Base-by-base conservation (phyloP, 345 rosid genomes). In the Lepidium sativum region DNA sequence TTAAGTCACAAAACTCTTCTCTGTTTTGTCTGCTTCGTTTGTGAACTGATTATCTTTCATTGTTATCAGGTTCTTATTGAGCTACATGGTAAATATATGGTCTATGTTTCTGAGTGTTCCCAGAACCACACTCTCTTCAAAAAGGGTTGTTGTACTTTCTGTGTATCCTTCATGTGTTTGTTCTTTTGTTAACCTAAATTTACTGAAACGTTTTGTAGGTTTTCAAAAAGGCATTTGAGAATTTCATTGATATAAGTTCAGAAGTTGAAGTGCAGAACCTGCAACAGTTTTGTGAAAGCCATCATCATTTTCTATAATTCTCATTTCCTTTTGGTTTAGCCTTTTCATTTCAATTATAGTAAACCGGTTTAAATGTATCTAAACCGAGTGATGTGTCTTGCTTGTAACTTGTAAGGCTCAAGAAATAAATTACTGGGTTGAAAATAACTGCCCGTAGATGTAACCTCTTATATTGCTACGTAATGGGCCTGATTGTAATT, bases 21-120 rank as follows among this genome's bases (percentile, higher is more conserved):
- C 11, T 27, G 34, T 17, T 9, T 21, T 18, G 3, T 48, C 16
- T 58, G 25, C 17, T 2, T 40, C 2, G 2, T 27, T 53, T 51
- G 32, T 31, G 2, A 50, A 57, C 23, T 8, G 37, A 35, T 34
- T 4, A 40, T 67, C 71, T 50, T 21, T 9, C 53, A n/a, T 58
- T 73, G 33, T 73, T 49, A 68, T 54, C 87, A 90, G 92, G 90
- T 82, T 37, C 94, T 90, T 40, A 81, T 90, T 33, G 91, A 87
- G 70, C 80, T 90, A 72, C 92, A 87, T 74, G 95, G 87, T 78
- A 90, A 90, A 65, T 87, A 85, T 69, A 83, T 82, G 78, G 81
- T 80, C 11, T 87, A 90, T 42, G 92, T 87, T 40, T 78, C 76
- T 18, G 84, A 82, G 31, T 87, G 89, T 69, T 89, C 85, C 68